Evolutionary conservation across 2,329 filamentous ascomycete species (phyloP), one percentile per base, ranked within the genome.

Genomic region (Herpotrichia juniperi): DNA sequence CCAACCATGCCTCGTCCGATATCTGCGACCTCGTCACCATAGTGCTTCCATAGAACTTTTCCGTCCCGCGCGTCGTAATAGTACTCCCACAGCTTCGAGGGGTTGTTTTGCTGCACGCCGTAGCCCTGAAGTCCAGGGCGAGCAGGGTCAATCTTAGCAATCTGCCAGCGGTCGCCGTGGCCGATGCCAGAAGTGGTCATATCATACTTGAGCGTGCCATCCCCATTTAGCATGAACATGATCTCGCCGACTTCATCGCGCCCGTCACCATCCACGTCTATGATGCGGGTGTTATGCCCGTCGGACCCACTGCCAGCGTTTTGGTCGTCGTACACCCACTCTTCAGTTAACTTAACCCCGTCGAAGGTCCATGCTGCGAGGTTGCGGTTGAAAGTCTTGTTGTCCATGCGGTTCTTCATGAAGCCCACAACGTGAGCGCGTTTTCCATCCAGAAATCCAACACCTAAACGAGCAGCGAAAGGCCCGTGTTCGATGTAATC

Each of bases 101-200:
- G 35, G 21, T 56, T 53, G 25, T 56, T 32, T 21, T 56, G 53
- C 46, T 56, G 50, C 5, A 56, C 39, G 26, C 49, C 46, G 25
- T 56, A 53, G 2, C 53, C 53, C 40, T 56, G 53, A 16, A 57
- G 43, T 9, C 54, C 51, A 3, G 40, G 9, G 16, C 51, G 39
- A 16, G 16, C 19, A 3, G 54, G 54, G 21, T 57, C 54, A 26
- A 57, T 50, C 21, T 54, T 57, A 7, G 54, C 51, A n/a, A 52
- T 42, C 17, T 54, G 54, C 45, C 48, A 57, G n/a, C 54, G 54
- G 24, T 57, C 54, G 11, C 54, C 51, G 21, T 57, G 51, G 19
- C 43, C 54, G 17, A 57, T 28, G 26, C 26, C 50, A 14, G 32
- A 34, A 17, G 24, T 24, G 6, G 51, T 30, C 43, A 57, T 48